Percentiles rank a stretch among this genome's conserved stretches.
phyloP scores from a whole-genome alignment of 805 yeast species.

The Candida ascalaphidarum region DNA sequence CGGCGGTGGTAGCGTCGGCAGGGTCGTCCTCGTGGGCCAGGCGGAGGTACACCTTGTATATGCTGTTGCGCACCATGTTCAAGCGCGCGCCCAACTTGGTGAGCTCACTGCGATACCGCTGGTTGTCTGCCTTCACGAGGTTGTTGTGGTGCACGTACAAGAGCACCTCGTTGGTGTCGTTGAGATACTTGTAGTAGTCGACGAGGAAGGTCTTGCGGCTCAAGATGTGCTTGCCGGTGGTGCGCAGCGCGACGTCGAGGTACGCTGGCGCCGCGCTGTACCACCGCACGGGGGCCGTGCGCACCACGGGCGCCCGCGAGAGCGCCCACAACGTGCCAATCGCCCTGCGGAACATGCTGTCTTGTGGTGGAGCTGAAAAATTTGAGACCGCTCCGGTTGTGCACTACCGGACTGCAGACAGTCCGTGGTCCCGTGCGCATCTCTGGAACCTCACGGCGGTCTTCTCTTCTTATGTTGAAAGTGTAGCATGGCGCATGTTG shows the following conservation, averaged over 20 bases:
- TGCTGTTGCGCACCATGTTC: slow-evolving; percentile 56
- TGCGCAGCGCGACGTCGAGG: slow-evolving; percentile 10
- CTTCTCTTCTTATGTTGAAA: no score
- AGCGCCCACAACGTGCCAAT: neutral
- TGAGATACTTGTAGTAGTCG: slow-evolving; percentile 67
- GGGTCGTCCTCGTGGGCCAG: slow-evolving; percentile 69
- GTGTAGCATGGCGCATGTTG: no score
- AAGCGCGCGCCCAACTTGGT: slow-evolving; percentile 59
- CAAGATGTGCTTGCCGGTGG: slow-evolving; percentile 52
- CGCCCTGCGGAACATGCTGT: slow-evolving; percentile 1
- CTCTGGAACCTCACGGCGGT: no score
- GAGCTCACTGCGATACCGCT: slow-evolving; percentile 52
- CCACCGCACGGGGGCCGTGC: slow-evolving; percentile 1
- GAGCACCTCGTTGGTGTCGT: slow-evolving; percentile 61
- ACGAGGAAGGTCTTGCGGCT: slow-evolving; percentile 83
- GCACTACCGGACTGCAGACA: no score
- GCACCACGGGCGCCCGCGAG: neutral
- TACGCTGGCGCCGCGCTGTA: slow-evolving; percentile 1
- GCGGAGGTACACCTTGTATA: slow-evolving; percentile 71
- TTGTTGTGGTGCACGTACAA: slow-evolving; percentile 83
- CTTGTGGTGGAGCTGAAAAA: neutral
- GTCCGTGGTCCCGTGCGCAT: no score
- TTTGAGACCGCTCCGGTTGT: no score
- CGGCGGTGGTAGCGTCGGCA: slow-evolving; percentile 46
- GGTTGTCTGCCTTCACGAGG: slow-evolving; percentile 61